These are phyloP conservation scores for Nelumbo lutea DNA, from an alignment of 164 flowering plant genomes.

Conservation along the genomic window DNA sequence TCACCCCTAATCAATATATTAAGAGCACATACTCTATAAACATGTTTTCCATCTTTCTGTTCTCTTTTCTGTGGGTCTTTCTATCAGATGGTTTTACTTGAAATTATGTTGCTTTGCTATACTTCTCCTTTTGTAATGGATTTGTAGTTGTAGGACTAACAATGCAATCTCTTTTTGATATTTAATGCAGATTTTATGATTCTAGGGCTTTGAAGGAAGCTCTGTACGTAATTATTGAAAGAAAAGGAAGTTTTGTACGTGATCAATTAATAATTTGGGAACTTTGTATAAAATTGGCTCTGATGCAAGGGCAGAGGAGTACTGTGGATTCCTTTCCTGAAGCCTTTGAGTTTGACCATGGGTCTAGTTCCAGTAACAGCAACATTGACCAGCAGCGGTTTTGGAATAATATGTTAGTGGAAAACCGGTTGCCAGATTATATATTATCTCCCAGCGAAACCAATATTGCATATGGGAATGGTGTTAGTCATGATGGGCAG, in stretches of 20 bases:
- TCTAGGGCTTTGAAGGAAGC: conserved; percentile 2
- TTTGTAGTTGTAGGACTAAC: neutral
- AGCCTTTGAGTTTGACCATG: conserved; percentile 49
- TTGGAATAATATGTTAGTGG: conserved; percentile 40
- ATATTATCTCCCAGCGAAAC: conserved; percentile 29
- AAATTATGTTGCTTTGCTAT: too few species aligned
- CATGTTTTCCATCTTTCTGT: too few species aligned
- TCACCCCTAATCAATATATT: too few species aligned
- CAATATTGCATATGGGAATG: conserved; percentile 24
- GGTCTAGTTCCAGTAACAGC: conserved; percentile 36
- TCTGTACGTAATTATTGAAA: neutral
- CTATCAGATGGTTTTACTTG: too few species aligned
- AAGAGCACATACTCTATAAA: too few species aligned
- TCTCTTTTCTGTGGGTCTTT: too few species aligned
- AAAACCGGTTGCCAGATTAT: conserved; percentile 29
- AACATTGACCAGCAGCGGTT: conserved; percentile 36
- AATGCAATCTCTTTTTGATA: neutral
- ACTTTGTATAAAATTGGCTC: conserved; percentile 1
- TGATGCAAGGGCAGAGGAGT: conserved; percentile 7
- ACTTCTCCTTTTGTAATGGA: too few species aligned
- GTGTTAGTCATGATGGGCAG: conserved; percentile 27
- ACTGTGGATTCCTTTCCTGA: conserved; percentile 42
- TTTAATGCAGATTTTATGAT: conserved; percentile 3
- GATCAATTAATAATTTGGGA: neutral
- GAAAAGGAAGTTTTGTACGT: neutral